Evolutionary conservation across 768 basidiomycete genomes (phyloP).

Genomic region (Tricholoma sp.): DNA sequence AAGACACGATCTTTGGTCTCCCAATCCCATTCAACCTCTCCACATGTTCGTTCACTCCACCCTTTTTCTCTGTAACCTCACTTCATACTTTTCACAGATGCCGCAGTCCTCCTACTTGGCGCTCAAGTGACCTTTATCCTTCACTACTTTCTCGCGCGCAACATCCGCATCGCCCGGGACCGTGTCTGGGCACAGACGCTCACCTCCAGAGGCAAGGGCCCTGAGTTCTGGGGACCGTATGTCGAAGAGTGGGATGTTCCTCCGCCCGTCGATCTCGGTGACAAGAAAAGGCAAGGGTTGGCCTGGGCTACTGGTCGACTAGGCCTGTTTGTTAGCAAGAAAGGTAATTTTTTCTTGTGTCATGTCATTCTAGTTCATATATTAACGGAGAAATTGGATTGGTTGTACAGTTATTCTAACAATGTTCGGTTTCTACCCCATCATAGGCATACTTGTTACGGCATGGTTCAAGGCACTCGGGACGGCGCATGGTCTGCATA

Average conservation of each 20-base stretch:
- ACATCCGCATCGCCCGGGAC: constrained; percentile 74
- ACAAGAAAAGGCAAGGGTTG: constrained; percentile 24
- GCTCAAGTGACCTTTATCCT: constrained; percentile 73
- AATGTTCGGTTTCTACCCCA: constrained; percentile 63
- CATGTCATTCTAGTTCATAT: not conserved
- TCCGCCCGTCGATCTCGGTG: constrained; percentile 29
- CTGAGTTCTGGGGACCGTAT: constrained; percentile 80
- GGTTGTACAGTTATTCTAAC: constrained; percentile 45
- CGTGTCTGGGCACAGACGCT: constrained; percentile 83
- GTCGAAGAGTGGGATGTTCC: constrained; percentile 77
- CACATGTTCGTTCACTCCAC: constrained; percentile 47
- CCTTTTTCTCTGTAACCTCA: not conserved
- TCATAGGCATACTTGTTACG: constrained; percentile 55
- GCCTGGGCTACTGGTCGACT: constrained; percentile 33
- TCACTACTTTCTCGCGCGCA: constrained; percentile 76
- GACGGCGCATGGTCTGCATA: constrained; percentile 65
- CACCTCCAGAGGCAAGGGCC: constrained; percentile 72
- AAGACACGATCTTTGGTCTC: constrained; percentile 61
- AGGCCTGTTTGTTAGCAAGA: constrained; percentile 39
- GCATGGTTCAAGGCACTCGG: constrained; percentile 65
- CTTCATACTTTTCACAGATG: constrained; percentile 41
- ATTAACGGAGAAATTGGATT: not conserved
- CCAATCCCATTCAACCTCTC: constrained; percentile 61
- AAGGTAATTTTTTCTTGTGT: constrained; percentile 27
- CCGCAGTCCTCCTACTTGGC: constrained; percentile 67